Percentiles rank a stretch among this genome's conserved stretches.
phyloP scores from a whole-genome alignment of 441 rosid species.

The Brassica balearica region DNA sequence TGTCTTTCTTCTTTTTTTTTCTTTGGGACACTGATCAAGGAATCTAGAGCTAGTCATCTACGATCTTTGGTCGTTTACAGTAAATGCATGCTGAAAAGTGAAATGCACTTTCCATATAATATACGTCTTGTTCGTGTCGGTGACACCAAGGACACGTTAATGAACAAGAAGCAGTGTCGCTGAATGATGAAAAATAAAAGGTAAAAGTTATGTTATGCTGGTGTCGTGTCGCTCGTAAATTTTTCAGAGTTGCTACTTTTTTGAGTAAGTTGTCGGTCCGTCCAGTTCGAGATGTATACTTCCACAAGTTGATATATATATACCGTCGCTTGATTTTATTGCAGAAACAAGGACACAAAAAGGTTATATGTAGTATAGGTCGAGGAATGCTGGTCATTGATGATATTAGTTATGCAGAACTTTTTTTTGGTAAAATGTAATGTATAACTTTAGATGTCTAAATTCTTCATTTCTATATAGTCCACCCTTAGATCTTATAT shows the following conservation, averaged over 20 bases:
- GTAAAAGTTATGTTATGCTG: conserved; percentile 10
- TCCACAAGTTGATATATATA: not conserved
- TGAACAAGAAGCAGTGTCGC: conserved; percentile 26
- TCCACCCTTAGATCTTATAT: not conserved
- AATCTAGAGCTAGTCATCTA: conserved; percentile 37
- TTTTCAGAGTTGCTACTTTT: not conserved
- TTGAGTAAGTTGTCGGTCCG: not conserved
- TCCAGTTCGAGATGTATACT: not conserved
- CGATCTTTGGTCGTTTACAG: conserved; percentile 31
- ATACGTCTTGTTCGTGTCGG: conserved; percentile 35
- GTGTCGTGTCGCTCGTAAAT: conserved; percentile 12
- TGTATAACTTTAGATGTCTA: not conserved
- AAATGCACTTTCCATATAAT: conserved; percentile 31
- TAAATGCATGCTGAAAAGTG: conserved; percentile 42
- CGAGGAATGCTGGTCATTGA: not conserved
- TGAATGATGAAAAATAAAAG: conserved; percentile 27
- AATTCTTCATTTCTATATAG: not conserved
- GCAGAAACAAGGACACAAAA: not conserved
- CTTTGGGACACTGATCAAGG: conserved; percentile 10
- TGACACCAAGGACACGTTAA: conserved; percentile 29
- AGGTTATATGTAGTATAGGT: not conserved
- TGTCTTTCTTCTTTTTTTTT: conserved; percentile 13
- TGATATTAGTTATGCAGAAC: not conserved
- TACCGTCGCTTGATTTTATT: not conserved
- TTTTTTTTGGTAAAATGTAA: too few relatives aligned